Evolutionary conservation across 1,284 basidiomycete species (phyloP).

Genomic region (Trichosporon sp.): DNA sequence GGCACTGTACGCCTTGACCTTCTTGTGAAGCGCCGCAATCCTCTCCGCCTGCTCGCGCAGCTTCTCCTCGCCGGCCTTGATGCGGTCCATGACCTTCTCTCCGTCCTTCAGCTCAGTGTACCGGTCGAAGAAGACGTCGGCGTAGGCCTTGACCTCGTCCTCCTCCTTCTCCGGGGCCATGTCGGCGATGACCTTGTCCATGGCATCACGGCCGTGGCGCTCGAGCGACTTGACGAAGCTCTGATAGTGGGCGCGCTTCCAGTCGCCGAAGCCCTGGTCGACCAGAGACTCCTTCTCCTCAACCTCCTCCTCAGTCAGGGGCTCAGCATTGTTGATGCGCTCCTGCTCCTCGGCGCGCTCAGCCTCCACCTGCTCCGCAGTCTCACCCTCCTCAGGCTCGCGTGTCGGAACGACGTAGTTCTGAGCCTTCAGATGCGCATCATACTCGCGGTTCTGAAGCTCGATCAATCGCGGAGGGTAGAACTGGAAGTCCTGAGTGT

Average conservation of each 20-base stretch:
- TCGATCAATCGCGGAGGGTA: slow-evolving; percentile 77
- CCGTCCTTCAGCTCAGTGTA: slow-evolving; percentile 81
- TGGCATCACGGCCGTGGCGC: slow-evolving; percentile 75
- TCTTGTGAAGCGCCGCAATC: slow-evolving; percentile 78
- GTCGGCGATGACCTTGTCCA: slow-evolving; percentile 59
- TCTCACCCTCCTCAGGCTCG: slow-evolving; percentile 65
- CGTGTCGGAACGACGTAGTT: slow-evolving; percentile 66
- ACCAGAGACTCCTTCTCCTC: slow-evolving; percentile 72
- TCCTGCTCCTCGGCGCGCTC: slow-evolving; percentile 78
- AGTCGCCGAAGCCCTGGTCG: slow-evolving; percentile 77
- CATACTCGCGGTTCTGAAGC: slow-evolving; percentile 82
- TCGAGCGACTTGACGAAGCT: slow-evolving; percentile 82
- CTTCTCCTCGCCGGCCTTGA: slow-evolving; percentile 77
- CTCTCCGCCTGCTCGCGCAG: slow-evolving; percentile 60
- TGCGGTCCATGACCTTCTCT: slow-evolving; percentile 73
- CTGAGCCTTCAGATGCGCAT: slow-evolving; percentile 67
- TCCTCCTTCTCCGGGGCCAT: slow-evolving; percentile 84
- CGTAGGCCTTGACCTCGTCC: slow-evolving; percentile 75
- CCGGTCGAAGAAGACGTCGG: slow-evolving; percentile 82
- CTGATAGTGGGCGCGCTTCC: slow-evolving; percentile 91
- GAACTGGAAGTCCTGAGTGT: slow-evolving; percentile 95
- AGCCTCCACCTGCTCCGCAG: slow-evolving; percentile 76
- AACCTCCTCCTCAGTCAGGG: slow-evolving; percentile 78
- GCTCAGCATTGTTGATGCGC: slow-evolving; percentile 79
- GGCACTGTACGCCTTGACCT: slow-evolving; percentile 73